Base-by-base conservation (phyloP, 805 yeast species). In the Candida incommunis region DNA sequence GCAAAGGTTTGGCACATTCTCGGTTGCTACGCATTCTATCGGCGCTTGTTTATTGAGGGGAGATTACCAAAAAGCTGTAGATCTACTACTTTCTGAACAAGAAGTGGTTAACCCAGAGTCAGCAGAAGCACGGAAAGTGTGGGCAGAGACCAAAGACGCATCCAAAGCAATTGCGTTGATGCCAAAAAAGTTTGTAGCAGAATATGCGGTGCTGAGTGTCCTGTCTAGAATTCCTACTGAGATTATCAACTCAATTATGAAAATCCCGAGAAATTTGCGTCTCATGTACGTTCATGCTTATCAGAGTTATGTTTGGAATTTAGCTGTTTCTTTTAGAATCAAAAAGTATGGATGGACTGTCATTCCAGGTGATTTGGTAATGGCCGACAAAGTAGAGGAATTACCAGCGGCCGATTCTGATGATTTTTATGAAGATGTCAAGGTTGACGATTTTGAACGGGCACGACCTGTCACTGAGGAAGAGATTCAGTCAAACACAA, bases 241-340 rank as follows among this genome's bases (percentile, higher is more conserved):
- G n/a, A 84, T 78, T 60, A 78, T 84, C 56, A 76, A 75, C 48
- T 92, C 94, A 2, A 72, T 94, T 41, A 79, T 82, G 81, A 76
- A 86, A 46, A 82, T 92, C 52, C 97, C 98, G 26, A 75, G 95
- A 62, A 88, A 88, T 59, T 68, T 92, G 59, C 72, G 96, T 60
- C 76, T 88, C 47, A 90, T 92, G 94, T 92, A 92, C 58, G 95
- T 83, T 2, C 99, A 92, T 63, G 95, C 98, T 2, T 94, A 94
- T 61, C 98, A 92, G 65, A 85, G 96, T 51, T 92, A 80, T 57
- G 75, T 92, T 23, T 94, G 98, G 99, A 94, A 94, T 58, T 60
- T 71, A 44, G 94, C 80, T 27, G 90, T 87, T 1, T 80, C 94
- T 43, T 74, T 74, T 52, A 72, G 98, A 57, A 68, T 86, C 40